Evolutionary conservation across 768 basidiomycete species (phyloP).

Genomic region (Rhizopogon vesiculosus): DNA sequence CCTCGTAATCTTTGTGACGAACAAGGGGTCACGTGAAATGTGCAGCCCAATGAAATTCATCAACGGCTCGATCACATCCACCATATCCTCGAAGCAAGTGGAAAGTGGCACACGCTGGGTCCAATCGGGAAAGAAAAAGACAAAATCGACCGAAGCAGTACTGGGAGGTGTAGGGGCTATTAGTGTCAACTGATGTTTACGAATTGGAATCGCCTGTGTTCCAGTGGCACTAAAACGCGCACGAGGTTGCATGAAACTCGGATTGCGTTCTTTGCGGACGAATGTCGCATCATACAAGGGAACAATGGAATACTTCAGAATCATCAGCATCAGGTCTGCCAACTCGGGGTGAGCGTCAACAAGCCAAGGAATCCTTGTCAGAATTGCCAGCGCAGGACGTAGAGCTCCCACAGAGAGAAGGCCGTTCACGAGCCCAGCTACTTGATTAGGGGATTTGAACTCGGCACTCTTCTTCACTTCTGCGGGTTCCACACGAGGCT

Average conservation of each 20-base stretch:
- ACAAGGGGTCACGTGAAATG: slow-evolving; percentile 70
- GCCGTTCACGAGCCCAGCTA: slow-evolving; percentile 69
- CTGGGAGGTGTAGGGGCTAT: slow-evolving; percentile 79
- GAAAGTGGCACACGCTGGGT: slow-evolving; percentile 63
- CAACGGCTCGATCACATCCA: slow-evolving; percentile 72
- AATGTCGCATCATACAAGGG: slow-evolving; percentile 54
- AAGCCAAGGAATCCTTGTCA: slow-evolving; percentile 83
- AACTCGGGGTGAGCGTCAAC: slow-evolving; percentile 77
- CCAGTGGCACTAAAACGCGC: slow-evolving; percentile 60
- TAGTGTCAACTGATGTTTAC: slow-evolving; percentile 66
- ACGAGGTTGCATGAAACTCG: slow-evolving; percentile 60
- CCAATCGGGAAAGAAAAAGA: slow-evolving; percentile 93
- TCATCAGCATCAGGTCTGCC: slow-evolving; percentile 80
- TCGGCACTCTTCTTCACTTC: slow-evolving; percentile 32
- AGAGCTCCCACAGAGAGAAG: slow-evolving; percentile 86
- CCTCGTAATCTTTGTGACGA: slow-evolving; percentile 76
- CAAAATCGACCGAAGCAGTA: slow-evolving; percentile 69
- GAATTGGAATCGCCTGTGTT: slow-evolving; percentile 42
- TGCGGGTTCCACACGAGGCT: slow-evolving; percentile 34
- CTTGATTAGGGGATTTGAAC: slow-evolving; percentile 62
- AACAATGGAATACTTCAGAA: slow-evolving; percentile 63
- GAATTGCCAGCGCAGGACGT: slow-evolving; percentile 68
- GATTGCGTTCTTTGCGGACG: slow-evolving; percentile 54
- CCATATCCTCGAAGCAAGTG: slow-evolving; percentile 59
- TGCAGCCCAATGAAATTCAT: slow-evolving; percentile 79